phyloP scores from a whole-genome alignment of 352 stramenopile genomes.

The Globisporangium uncinulatum region DNA sequence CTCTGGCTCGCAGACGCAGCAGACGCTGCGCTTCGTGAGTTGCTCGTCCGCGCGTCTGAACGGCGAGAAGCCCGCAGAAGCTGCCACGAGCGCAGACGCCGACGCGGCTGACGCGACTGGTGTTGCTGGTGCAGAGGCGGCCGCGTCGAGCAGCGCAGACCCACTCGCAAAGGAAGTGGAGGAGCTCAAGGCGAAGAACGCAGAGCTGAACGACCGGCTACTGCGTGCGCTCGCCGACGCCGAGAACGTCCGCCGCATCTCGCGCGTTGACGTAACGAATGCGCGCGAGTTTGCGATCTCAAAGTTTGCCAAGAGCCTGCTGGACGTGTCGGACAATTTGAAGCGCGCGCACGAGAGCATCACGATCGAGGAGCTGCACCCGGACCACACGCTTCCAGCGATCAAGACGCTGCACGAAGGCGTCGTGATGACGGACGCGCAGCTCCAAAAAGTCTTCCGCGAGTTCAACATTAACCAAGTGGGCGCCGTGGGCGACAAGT shows the following conservation, averaged over 20 bases:
- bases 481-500: constrained; percentile 93
- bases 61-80: constrained; percentile 43
- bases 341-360: constrained; percentile 91
- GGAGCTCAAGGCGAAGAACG: constrained; percentile 63
- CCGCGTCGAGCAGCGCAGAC: constrained; percentile 17
- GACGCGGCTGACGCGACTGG: constrained; percentile 7
- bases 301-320: constrained; percentile 95
- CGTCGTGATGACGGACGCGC: constrained; percentile 94
- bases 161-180: constrained; percentile 61
- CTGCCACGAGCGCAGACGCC: constrained; percentile 10
- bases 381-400: constrained; percentile 55
- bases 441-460: constrained; percentile 95
- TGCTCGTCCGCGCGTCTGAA: constrained; percentile 29
- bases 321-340: constrained; percentile 98
- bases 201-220: constrained; percentile 80
- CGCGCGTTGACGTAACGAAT: constrained; percentile 90
- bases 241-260: constrained; percentile 97
- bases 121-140: not conserved
- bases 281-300: constrained; percentile 93
- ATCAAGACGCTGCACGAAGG: constrained; percentile 76
- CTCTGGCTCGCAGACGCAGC: constrained; percentile 20
- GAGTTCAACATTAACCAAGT: constrained; percentile 90
- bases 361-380: constrained; percentile 62
- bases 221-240: constrained; percentile 94
- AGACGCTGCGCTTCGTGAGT: constrained; percentile 46